Conservation (phyloP, 2,329 filamentous ascomycete species). For the Botryotinia convoluta region DNA sequence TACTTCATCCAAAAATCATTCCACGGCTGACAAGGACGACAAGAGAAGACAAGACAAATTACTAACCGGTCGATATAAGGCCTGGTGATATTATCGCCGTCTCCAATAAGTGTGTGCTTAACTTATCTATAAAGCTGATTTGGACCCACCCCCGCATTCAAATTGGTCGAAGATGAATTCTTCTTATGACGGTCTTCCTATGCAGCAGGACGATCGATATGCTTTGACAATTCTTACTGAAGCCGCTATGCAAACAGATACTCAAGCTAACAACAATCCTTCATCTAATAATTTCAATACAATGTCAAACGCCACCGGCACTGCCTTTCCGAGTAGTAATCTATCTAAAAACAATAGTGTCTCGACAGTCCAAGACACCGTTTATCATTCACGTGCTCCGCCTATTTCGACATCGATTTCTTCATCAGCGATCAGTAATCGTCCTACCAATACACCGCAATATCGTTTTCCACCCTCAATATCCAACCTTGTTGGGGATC, state of each 20-base stretch:
- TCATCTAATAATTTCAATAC: not conserved
- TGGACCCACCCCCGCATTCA: not conserved
- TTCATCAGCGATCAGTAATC: conserved; percentile 24
- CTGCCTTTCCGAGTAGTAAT: conserved; percentile 1
- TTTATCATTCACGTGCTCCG: conserved; percentile 10
- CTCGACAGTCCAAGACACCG: not conserved
- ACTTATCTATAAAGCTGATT: not conserved
- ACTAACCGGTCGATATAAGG: not conserved
- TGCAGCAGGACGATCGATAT: conserved; percentile 29
- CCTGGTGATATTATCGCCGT: not conserved
- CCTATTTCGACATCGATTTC: not conserved
- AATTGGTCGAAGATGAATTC: conserved; percentile 26
- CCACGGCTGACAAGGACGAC: not conserved
- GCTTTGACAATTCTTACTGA: conserved; percentile 33
- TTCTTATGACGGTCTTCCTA: conserved; percentile 17
- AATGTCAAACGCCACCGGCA: conserved; percentile 8
- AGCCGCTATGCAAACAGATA: conserved; percentile 30
- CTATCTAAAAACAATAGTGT: not conserved
- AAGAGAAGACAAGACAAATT: not conserved
- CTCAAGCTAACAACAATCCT: not conserved
- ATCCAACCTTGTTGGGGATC: conserved; percentile 16
- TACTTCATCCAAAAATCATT: not conserved
- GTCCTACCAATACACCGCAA: conserved; percentile 11
- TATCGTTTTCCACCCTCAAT: not conserved
- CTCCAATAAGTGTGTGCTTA: not conserved